A percentile compares a stretch with the other conserved stretches of the same genome.
Evolutionary conservation across 2,329 filamentous ascomycete species (phyloP).

Genomic region (Talaromyces sp.): DNA sequence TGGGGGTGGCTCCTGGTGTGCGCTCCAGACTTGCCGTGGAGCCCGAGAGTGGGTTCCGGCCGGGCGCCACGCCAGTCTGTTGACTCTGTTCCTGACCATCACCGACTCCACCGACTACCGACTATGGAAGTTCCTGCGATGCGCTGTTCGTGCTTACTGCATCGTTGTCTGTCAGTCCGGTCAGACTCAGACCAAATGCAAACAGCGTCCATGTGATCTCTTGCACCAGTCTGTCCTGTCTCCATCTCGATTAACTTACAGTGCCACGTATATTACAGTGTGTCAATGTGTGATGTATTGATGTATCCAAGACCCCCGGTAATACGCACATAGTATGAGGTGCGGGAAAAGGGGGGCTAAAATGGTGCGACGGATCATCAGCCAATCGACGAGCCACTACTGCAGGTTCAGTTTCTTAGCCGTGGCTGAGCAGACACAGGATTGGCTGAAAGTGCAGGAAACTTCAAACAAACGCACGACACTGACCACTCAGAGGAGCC

Average conservation of each 20-base stretch:
- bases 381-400: slow-evolving; percentile 1
- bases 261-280: too few species aligned
- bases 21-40: slow-evolving; percentile 7
- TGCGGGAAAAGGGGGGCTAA: background rate
- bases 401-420: slow-evolving; percentile 8
- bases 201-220: background rate
- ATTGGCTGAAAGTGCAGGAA: background rate
- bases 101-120: background rate
- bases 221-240: background rate
- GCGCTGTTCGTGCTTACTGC: background rate
- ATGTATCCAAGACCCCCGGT: background rate
- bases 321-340: background rate
- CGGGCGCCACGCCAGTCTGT: slow-evolving; percentile 5
- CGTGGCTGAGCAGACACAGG: background rate
- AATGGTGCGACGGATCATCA: slow-evolving; percentile 7
- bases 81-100: background rate
- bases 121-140: background rate
- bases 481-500: background rate
- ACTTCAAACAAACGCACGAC: background rate
- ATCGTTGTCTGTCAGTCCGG: background rate
- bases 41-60: background rate
- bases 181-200: background rate
- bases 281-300: background rate
- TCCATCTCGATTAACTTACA: too few species aligned
- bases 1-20: background rate